Evolutionary conservation across 1,284 basidiomycete genomes (phyloP).

Genomic region (Pulchroboletus neoregius): DNA sequence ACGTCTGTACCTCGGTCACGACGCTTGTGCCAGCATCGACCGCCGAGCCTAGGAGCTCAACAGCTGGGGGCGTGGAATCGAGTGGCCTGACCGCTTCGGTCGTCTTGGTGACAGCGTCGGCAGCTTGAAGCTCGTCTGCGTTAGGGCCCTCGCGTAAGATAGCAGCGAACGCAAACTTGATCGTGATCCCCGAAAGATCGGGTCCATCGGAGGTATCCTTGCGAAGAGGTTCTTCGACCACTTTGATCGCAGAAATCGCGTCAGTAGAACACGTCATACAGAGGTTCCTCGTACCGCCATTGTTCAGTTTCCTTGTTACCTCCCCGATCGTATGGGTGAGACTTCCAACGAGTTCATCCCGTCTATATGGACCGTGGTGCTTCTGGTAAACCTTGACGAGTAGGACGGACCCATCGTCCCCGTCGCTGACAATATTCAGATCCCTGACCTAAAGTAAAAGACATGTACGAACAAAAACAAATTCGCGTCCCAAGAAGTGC

Average conservation of each 20-base stretch:
- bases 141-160: background rate
- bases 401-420: background rate
- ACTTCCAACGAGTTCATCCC: background rate
- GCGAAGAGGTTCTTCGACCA: background rate
- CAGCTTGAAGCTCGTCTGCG: background rate
- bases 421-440: slow-evolving; percentile 2
- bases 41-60: background rate
- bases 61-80: background rate
- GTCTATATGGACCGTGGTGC: background rate
- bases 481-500: background rate
- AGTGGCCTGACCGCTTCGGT: background rate
- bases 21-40: background rate
- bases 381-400: slow-evolving; percentile 1
- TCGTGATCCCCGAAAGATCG: background rate
- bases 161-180: background rate
- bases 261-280: background rate
- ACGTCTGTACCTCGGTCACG: background rate
- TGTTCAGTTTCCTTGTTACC: background rate
- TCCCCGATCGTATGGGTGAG: background rate
- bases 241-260: background rate
- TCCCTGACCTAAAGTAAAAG: background rate
- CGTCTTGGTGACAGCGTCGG: background rate
- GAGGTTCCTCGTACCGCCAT: slow-evolving; percentile 1
- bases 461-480: slow-evolving; percentile 7
- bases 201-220: background rate